A percentile compares a stretch with the other conserved stretches of the same genome.
Evolutionary conservation across 306 rosid species (phyloP).

Genomic region (Luffa aegyptiaca): DNA sequence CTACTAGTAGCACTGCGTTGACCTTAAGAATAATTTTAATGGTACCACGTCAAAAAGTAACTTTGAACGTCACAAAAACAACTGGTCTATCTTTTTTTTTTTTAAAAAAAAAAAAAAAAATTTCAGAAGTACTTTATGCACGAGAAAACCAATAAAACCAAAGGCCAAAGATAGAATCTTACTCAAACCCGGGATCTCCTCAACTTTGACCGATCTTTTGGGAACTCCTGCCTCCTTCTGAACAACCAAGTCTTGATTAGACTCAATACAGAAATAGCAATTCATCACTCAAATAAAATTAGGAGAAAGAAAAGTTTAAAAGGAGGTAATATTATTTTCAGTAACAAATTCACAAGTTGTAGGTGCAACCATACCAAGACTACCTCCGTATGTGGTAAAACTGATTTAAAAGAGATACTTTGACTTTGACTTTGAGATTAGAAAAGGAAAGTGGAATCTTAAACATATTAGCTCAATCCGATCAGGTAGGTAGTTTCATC

Average conservation of each 20-base stretch:
- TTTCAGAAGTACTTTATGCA: background rate
- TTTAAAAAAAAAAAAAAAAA: background rate
- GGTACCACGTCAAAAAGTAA: background rate
- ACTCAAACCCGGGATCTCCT: conserved; percentile 93
- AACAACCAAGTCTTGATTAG: conserved; percentile 16
- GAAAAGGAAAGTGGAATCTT: background rate
- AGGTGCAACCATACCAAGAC: background rate
- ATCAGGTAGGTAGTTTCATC: background rate
- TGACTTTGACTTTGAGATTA: background rate
- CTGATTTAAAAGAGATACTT: background rate
- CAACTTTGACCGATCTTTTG: conserved; percentile 48
- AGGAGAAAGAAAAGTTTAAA: background rate
- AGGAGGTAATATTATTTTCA: background rate
- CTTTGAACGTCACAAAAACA: background rate
- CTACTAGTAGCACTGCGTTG: background rate
- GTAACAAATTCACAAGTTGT: background rate
- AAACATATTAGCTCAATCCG: background rate
- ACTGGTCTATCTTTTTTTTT: background rate
- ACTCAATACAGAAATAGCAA: background rate
- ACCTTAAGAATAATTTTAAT: background rate
- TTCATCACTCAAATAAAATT: background rate
- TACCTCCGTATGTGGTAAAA: background rate
- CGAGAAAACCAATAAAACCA: background rate
- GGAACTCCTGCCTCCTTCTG: conserved; percentile 95
- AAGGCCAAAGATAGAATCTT: conserved; percentile 27